Conservation (phyloP, 176 grass and related monocot species). For the Cenchrus purpureus region DNA sequence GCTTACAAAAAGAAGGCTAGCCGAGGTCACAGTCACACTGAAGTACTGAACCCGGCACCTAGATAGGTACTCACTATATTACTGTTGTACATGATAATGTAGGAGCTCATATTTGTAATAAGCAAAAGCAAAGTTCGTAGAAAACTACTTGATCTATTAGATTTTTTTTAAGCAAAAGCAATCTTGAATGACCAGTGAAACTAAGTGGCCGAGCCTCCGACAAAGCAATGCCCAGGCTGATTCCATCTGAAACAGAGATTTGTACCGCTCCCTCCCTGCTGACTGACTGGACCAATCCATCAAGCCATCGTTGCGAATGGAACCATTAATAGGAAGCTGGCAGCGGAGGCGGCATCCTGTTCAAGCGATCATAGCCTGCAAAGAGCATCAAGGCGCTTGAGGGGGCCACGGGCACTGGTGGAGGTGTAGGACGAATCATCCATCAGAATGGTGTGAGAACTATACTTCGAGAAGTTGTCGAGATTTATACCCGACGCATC, state of each 20-base stretch:
- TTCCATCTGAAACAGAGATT: conserved; percentile 67
- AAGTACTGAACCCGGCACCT: not conserved
- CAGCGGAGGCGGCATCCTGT: not conserved
- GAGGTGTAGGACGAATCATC: not conserved
- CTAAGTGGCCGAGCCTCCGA: not conserved
- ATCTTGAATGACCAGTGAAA: not conserved
- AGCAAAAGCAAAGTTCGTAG: not conserved
- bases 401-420: not conserved
- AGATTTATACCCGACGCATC: conserved; percentile 32
- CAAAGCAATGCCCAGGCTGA: conserved; percentile 58
- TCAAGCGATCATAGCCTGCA: not conserved
- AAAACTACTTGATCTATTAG: not conserved
- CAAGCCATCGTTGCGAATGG: not conserved
- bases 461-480: conserved; percentile 48
- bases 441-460: conserved; percentile 7
- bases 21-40: not conserved
- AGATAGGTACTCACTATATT: not conserved
- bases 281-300: not conserved
- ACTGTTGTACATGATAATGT: not conserved
- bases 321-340: not conserved
- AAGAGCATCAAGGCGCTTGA: no score
- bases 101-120: not conserved
- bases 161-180: not conserved
- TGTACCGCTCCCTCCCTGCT: not conserved
- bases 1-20: not conserved